These are phyloP conservation scores for Globisporangium uncinulatum DNA, from an alignment of 352 stramenopile genomes.

Conservation along the genomic window DNA sequence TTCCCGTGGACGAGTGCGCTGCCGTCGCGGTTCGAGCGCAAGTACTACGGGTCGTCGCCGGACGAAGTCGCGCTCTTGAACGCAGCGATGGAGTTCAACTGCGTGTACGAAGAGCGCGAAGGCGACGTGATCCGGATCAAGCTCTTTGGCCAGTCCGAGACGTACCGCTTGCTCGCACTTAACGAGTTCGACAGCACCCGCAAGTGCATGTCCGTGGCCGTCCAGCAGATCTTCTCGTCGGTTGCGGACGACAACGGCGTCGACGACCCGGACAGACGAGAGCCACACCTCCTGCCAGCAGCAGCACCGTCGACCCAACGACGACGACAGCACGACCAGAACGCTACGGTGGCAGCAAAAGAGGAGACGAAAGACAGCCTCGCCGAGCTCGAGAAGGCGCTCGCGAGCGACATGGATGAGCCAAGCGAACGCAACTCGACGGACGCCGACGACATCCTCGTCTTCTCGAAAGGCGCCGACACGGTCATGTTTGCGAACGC, in stretches of 20 bases:
- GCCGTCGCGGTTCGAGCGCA: conserved; percentile 27
- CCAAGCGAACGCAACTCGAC: not conserved
- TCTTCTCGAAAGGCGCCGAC: conserved; percentile 88
- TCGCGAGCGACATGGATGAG: conserved; percentile 16
- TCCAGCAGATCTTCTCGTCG: conserved; percentile 35
- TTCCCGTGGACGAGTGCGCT: conserved; percentile 15
- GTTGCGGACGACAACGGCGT: not conserved
- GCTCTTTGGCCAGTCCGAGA: conserved; percentile 69
- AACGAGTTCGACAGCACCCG: conserved; percentile 87
- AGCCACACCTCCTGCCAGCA: not conserved
- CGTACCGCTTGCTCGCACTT: conserved; percentile 68
- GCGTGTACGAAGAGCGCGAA: conserved; percentile 68
- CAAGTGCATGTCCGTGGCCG: conserved; percentile 84
- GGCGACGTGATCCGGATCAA: conserved; percentile 71
- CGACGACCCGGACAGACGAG: not conserved
- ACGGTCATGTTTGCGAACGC: conserved; percentile 86
- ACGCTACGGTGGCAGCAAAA: not conserved
- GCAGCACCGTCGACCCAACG: conserved; percentile 7
- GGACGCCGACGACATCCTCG: conserved; percentile 43
- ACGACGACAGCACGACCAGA: conserved; percentile 4
- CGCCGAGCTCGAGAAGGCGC: conserved; percentile 21
- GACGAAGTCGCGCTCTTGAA: conserved; percentile 81
- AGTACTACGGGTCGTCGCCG: conserved; percentile 75
- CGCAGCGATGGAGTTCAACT: conserved; percentile 76
- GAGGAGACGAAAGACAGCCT: conserved; percentile 20